Evolutionary conservation across 108 stramenopile genomes (phyloP).

Genomic region (Nitzschia palea): DNA sequence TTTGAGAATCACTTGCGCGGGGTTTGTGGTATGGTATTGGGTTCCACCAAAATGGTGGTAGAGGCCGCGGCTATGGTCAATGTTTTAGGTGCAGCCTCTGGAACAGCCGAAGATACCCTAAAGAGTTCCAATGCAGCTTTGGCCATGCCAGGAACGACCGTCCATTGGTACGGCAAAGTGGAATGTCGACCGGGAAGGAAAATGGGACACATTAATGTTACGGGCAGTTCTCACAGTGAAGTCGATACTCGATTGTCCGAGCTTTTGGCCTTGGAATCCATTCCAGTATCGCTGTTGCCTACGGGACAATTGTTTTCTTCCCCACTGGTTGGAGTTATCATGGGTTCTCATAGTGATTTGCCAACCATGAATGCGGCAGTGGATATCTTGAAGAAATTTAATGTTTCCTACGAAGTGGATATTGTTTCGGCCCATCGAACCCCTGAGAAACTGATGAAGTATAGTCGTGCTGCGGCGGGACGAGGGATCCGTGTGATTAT

Average conservation of each 20-base stretch:
- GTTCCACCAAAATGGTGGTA: slow-evolving; percentile 79
- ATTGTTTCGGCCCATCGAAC: slow-evolving; percentile 99
- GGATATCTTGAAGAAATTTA: slow-evolving; percentile 87
- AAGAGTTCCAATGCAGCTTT: slow-evolving; percentile 81
- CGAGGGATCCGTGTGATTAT: slow-evolving; percentile 93
- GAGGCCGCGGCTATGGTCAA: slow-evolving; percentile 91
- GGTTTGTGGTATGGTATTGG: slow-evolving; percentile 91
- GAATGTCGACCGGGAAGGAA: slow-evolving; percentile 90
- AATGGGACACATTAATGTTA: slow-evolving; percentile 97
- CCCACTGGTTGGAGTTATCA: slow-evolving; percentile 95
- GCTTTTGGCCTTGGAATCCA: slow-evolving; percentile 64
- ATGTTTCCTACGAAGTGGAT: slow-evolving; percentile 92
- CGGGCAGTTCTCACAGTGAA: slow-evolving; percentile 79
- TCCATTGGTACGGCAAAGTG: slow-evolving; percentile 98
- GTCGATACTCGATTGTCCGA: slow-evolving; percentile 53
- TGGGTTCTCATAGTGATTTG: slow-evolving; percentile 98
- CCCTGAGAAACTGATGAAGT: slow-evolving; percentile 89
- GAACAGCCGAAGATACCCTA: slow-evolving; percentile 73
- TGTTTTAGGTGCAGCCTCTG: slow-evolving; percentile 78
- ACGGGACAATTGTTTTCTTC: slow-evolving; percentile 40
- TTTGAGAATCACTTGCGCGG: slow-evolving; percentile 98
- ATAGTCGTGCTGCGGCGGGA: slow-evolving; percentile 82
- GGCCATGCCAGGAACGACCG: slow-evolving; percentile 76
- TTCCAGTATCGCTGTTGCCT: slow-evolving; percentile 62
- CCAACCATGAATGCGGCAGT: slow-evolving; percentile 95